Conservation (phyloP, 257 asterid genomes). For the Penstemon eatonii region DNA sequence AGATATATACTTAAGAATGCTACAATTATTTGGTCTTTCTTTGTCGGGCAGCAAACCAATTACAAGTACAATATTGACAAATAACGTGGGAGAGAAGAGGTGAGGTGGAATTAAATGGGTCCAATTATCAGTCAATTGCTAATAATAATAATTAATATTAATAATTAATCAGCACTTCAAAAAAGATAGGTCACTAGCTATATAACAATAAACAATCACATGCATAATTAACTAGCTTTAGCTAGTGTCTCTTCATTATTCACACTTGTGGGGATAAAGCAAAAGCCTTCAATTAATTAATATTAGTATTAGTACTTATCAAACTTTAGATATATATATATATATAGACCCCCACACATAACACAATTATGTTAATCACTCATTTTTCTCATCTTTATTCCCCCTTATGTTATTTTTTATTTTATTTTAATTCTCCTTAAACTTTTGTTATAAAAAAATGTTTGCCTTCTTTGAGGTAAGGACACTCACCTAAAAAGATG, state of each 20-base stretch:
- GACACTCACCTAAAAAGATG: too few relatives aligned
- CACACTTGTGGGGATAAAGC: background rate
- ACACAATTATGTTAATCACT: background rate
- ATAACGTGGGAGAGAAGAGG: background rate
- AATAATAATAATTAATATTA: background rate
- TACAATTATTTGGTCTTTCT: background rate
- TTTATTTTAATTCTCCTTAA: too few relatives aligned
- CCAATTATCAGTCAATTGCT: background rate
- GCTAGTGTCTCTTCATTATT: slow-evolving; percentile 11
- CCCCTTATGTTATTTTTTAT: too few relatives aligned
- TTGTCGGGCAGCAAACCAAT: background rate
- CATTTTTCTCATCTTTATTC: background rate
- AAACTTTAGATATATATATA: background rate
- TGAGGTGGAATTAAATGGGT: background rate
- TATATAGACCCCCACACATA: slow-evolving; percentile 16
- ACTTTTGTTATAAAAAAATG: too few relatives aligned
- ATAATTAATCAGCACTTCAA: background rate
- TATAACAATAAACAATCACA: background rate
- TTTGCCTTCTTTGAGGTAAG: too few relatives aligned
- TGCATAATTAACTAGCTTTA: background rate
- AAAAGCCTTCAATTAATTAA: background rate
- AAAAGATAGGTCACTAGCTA: background rate
- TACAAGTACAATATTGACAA: background rate
- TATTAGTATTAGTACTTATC: background rate
- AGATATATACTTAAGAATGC: background rate